phyloP scores from a whole-genome alignment of 2,329 filamentous ascomycete genomes.

The Aspergillus sp. region DNA sequence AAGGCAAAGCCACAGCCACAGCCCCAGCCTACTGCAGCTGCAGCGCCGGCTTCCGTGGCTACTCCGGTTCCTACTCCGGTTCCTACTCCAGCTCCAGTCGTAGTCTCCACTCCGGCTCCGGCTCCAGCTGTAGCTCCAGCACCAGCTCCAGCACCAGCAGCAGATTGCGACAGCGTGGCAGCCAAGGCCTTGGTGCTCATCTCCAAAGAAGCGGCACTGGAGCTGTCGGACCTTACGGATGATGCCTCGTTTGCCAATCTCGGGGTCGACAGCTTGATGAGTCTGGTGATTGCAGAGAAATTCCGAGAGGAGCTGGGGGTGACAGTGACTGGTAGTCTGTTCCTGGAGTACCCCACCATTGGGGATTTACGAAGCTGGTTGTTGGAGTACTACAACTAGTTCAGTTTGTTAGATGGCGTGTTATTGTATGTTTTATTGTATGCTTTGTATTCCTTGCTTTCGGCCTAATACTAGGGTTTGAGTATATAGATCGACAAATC shows the following conservation, averaged over 20 bases:
- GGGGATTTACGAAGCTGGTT: conserved; percentile 19
- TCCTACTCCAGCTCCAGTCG: neutral
- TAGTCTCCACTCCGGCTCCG: neutral
- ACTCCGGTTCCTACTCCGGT: neutral
- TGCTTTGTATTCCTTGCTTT: no score
- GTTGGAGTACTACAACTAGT: conserved; percentile 15
- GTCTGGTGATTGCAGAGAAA: conserved; percentile 35
- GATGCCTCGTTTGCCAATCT: conserved; percentile 29
- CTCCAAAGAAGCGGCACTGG: conserved; percentile 28
- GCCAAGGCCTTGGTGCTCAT: conserved; percentile 26
- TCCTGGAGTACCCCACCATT: conserved; percentile 24
- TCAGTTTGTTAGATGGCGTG: neutral
- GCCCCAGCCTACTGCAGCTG: neutral
- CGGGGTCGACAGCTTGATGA: conserved; percentile 39
- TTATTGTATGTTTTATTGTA: neutral
- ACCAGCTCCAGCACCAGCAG: neutral
- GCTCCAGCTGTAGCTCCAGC: neutral
- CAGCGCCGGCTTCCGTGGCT: neutral
- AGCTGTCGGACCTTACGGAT: conserved; percentile 24
- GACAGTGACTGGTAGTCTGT: conserved; percentile 25
- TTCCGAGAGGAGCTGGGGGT: conserved; percentile 32
- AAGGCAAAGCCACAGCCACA: neutral
- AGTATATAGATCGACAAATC: neutral
- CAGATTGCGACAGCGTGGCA: neutral
- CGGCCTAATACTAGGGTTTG: neutral